Percentiles rank a stretch among this genome's conserved stretches.
phyloP scores from a whole-genome alignment of 805 yeast genomes.

The Candida fluviatilis region DNA sequence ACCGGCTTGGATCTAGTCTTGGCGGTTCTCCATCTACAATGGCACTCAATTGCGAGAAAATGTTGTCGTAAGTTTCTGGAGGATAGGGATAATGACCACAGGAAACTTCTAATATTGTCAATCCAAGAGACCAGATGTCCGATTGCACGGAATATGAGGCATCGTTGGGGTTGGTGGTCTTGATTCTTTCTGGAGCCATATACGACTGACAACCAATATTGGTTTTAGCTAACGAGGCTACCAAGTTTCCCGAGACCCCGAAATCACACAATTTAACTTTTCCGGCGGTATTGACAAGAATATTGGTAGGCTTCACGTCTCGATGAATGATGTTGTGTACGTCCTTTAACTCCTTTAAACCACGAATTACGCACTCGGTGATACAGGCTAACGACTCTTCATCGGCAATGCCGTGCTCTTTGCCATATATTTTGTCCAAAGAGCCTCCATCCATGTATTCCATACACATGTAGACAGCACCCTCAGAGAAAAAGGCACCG shows the following conservation, averaged over 20 bases:
- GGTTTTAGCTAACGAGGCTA: slow-evolving; percentile 91
- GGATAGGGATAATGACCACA: slow-evolving; percentile 95
- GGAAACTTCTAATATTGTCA: slow-evolving; percentile 85
- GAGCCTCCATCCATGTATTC: slow-evolving; percentile 98
- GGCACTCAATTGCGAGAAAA: slow-evolving; percentile 89
- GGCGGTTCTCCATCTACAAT: slow-evolving; percentile 98
- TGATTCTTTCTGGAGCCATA: slow-evolving; percentile 98
- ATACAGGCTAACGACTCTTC: slow-evolving; percentile 80
- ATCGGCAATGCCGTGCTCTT: slow-evolving; percentile 54
- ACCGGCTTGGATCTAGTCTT: slow-evolving; percentile 57
- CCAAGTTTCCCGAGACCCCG: slow-evolving; percentile 93
- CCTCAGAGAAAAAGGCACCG: slow-evolving; percentile 96
- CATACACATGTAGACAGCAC: slow-evolving; percentile 97
- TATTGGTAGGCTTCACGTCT: slow-evolving; percentile 96
- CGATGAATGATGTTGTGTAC: slow-evolving; percentile 90
- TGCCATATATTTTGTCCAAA: slow-evolving; percentile 75
- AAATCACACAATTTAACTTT: slow-evolving; percentile 90
- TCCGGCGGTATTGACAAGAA: slow-evolving; percentile 78
- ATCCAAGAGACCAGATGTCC: slow-evolving; percentile 93
- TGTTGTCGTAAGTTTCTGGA: slow-evolving; percentile 84
- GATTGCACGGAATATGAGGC: slow-evolving; percentile 87
- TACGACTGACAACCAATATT: slow-evolving; percentile 97
- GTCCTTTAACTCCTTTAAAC: slow-evolving; percentile 82
- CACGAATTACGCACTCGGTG: slow-evolving; percentile 73
- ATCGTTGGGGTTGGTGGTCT: slow-evolving; percentile 67